Percentiles rank a stretch among this genome's conserved stretches.
Evolutionary conservation across 2,329 filamentous ascomycete genomes (phyloP).

Genomic region (Rhynchosporium secalis): DNA sequence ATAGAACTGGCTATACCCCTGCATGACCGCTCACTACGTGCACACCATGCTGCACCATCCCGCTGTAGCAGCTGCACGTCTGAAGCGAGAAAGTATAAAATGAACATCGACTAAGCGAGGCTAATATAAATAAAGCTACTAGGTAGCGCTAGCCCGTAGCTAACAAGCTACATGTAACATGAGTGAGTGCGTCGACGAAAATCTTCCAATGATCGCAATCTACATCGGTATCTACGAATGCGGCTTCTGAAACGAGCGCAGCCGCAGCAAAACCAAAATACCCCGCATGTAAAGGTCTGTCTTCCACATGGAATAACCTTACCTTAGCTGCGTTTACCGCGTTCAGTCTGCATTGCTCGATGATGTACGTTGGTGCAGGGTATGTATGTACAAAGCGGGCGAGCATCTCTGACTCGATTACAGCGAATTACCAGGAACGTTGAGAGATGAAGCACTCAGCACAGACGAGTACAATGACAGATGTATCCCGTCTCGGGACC

Average conservation of each 20-base stretch:
- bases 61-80: not conserved
- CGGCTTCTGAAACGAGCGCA: not conserved
- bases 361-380: constrained; percentile 5
- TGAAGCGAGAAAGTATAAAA: not conserved
- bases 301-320: not conserved
- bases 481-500: not conserved
- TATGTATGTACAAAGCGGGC: not conserved
- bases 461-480: not conserved
- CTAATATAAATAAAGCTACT: not conserved
- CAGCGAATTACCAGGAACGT: no score
- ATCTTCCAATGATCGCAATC: not conserved
- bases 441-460: not conserved
- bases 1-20: no score
- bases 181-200: not conserved
- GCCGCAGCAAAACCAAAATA: not conserved
- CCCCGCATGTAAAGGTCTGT: not conserved
- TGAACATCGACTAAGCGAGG: not conserved
- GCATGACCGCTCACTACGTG: no score
- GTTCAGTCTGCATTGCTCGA: not conserved
- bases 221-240: not conserved
- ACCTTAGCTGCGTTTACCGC: not conserved
- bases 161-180: not conserved
- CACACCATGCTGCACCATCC: not conserved
- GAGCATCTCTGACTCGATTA: no score
- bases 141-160: no score